Evolutionary conservation across 768 basidiomycete species (phyloP), one percentile per base, ranked within the genome.

Genomic region (Peribolospora kevripleyi): DNA sequence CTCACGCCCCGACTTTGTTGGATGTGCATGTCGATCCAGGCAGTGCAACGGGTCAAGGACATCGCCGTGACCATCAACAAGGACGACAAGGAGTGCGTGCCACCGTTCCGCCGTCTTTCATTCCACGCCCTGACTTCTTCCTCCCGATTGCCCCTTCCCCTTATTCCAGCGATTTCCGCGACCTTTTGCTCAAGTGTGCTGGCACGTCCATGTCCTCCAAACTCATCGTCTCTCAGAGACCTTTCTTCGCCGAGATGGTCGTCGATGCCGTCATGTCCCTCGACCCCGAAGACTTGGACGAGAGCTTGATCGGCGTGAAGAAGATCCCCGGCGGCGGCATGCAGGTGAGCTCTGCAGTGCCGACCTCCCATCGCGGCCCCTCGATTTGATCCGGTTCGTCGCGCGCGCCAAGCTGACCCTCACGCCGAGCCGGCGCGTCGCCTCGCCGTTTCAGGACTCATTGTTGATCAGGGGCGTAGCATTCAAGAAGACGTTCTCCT

Each of bases 121-220:
- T 10, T 3, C 25, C 10, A 4, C 41, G 37, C 46, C 3, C 13
- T 46, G 1, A 14, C n/a, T n/a, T 2, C 6, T 46, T 54, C 11
- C 38, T 42, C 14, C 48, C 43, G 4, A 9, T 6, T 36, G 4
- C 5, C 36, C 49, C n/a, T 2, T 11, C n/a, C 11, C 42, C 9
- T 48, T 11, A 48, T 9, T 25, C 13, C 66, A 97, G 91, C 60
- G 77, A 78, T 61, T 93, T 97, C 76, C 87, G 80, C 50, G 84
- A 88, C 58, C 79, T 97, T 36, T 76, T 97, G 42, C 74, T 93
- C 62, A 90, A 93, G 72, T 93, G 88, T 68, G 93, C 93, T 38
- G 81, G 88, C 38, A 98, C 93, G 3, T 91, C 93, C n/a, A 95
- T 97, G 91, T 97, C 93, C 11, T 97, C 91, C 58, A 98, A 97